Conservation (phyloP, 495 filamentous ascomycete species). For the Hyaloscypha finlandica region DNA sequence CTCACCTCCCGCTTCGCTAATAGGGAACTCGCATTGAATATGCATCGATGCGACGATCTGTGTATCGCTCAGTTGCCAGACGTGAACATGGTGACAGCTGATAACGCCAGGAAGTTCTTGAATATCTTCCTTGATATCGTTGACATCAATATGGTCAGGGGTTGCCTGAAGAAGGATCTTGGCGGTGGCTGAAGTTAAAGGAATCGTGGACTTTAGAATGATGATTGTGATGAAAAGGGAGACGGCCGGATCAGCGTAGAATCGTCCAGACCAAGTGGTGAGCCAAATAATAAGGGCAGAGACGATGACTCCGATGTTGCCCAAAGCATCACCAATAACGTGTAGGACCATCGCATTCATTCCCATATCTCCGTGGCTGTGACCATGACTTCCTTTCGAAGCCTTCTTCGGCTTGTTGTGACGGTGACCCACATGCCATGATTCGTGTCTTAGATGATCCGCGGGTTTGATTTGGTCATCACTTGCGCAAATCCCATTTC, state of each 20-base stretch:
- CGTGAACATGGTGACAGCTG: conserved; percentile 92
- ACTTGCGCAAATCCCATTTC: conserved; percentile 10
- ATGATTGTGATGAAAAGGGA: conserved; percentile 96
- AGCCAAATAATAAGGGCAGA: conserved; percentile 93
- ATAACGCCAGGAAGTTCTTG: conserved; percentile 77
- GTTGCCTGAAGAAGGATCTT: conserved; percentile 93
- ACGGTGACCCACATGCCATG: conserved; percentile 67
- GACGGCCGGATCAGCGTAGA: conserved; percentile 88
- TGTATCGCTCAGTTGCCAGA: conserved; percentile 95
- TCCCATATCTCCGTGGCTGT: conserved; percentile 86
- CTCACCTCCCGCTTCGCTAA: conserved; percentile 69
- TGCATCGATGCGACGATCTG: conserved; percentile 91
- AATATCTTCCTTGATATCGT: conserved; percentile 92
- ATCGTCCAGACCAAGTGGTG: conserved; percentile 58
- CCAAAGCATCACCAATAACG: conserved; percentile 93
- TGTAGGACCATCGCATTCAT: conserved; percentile 98
- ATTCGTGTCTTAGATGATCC: conserved; percentile 26
- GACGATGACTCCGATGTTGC: conserved; percentile 95
- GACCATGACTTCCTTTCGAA: conserved; percentile 59
- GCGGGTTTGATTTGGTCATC: conserved; percentile 6
- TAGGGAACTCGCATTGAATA: conserved; percentile 76
- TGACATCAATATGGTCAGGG: conserved; percentile 79
- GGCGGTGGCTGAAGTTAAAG: conserved; percentile 89
- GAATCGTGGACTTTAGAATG: conserved; percentile 88
- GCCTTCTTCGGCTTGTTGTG: conserved; percentile 75